These are phyloP conservation scores for Ramaria sp. DNA, from an alignment of 768 basidiomycete genomes.

Conservation along the genomic window DNA sequence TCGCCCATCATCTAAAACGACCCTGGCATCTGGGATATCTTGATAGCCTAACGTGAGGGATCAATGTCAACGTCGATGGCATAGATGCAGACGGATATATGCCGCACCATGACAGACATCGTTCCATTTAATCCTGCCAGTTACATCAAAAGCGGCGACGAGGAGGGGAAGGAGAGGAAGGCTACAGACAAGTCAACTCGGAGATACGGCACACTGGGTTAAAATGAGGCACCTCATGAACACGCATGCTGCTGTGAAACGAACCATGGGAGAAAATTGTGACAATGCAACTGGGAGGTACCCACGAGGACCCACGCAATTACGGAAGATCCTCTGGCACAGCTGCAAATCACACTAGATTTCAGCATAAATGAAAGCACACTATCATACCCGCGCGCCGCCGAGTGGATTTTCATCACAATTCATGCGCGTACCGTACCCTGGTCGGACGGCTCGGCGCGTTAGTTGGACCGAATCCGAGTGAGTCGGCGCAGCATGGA, in stretches of 20 bases:
- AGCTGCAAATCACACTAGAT: not conserved
- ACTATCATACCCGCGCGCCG: slow-evolving; percentile 3
- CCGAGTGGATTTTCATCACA: not conserved
- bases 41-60: not conserved
- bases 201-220: not conserved
- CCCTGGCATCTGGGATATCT: slow-evolving; percentile 31
- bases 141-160: slow-evolving; percentile 40
- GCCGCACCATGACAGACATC: slow-evolving; percentile 49
- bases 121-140: slow-evolving; percentile 61
- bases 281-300: not conserved
- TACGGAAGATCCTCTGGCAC: not conserved
- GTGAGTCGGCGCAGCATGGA: not conserved
- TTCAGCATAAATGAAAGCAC: not conserved
- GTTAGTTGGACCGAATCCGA: not conserved
- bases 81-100: not conserved
- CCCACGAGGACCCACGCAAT: not conserved
- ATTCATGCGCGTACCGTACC: too few species aligned
- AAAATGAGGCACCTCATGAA: not conserved
- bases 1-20: slow-evolving; percentile 47
- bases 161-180: slow-evolving; percentile 13
- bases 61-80: slow-evolving; percentile 8
- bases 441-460: not conserved
- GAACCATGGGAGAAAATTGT: not conserved
- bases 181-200: not conserved
- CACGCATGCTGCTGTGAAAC: not conserved